Base-by-base conservation (phyloP, 768 basidiomycete species). In the Amanita subjunquillea region DNA sequence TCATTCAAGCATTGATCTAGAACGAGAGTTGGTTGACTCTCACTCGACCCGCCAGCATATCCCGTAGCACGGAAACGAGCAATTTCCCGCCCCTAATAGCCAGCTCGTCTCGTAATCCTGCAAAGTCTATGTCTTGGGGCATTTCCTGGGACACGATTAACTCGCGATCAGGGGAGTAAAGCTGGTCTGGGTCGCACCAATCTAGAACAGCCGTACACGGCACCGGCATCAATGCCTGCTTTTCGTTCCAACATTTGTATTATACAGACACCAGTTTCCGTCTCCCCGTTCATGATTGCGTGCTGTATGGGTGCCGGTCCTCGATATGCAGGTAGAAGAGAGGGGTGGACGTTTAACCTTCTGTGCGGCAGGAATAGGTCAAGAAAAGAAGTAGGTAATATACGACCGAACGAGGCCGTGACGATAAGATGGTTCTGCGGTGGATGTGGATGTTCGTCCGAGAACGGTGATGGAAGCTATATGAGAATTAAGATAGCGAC, bases 231-330 rank as follows among this genome's bases (percentile, higher is more conserved):
- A 38, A 93, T 83, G 0, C 90, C 91, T 50, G 77, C 74, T 50
- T 67, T 75, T 46, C 72, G 70, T 58, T 83, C 80, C 50, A 80
- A 71, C 84, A 90, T 90, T 55, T 84, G 77, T 54, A 85, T 81
- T 2, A 97, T 75, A 54, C 82, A 87, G 1, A 95, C 91, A 0
- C 91, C 93, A 0, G 87, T 90, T 55, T 78, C 73, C 4, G 60
- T 61, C 47, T 82, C 82, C 2, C 79, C 81, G 54, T 84, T 80
- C 41, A 88, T 67, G 38, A 97, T 72, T 0, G 85, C 76, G 59
- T 83, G 86, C 60, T 96, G 93, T 37, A 97, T 88, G 0, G 93
- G 93, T 2, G 91, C 89, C 7, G 93, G 82, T 0, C 93, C 93
- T n/a, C 93, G 82, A 64, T 89, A 93, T 25, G 75, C 71, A 0